phyloP scores from a whole-genome alignment of 768 basidiomycete species.

The Piloderma croceum region DNA sequence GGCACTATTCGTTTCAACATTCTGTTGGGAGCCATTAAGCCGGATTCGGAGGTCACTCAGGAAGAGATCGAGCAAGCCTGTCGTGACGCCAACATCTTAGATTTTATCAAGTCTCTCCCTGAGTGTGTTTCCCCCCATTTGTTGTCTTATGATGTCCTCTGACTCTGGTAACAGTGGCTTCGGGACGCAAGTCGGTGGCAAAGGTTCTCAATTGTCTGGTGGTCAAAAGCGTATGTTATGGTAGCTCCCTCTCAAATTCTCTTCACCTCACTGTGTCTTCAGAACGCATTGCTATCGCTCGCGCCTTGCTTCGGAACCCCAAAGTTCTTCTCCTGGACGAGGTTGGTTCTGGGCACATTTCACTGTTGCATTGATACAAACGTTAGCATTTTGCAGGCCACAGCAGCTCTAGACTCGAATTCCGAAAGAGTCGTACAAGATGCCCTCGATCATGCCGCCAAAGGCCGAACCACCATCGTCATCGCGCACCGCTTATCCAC shows the following conservation, averaged over 20 bases:
- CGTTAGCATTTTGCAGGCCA: conserved; percentile 23
- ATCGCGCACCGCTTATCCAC: conserved; percentile 69
- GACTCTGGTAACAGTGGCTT: conserved; percentile 33
- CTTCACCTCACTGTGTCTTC: not conserved
- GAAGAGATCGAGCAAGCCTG: conserved; percentile 50
- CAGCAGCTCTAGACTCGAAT: conserved; percentile 47
- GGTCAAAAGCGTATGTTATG: conserved; percentile 36
- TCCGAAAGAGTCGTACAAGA: conserved; percentile 57
- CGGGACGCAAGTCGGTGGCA: conserved; percentile 48
- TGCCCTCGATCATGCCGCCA: conserved; percentile 54
- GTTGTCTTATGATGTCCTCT: not conserved
- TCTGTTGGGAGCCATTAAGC: conserved; percentile 43
- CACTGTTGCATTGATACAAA: not conserved
- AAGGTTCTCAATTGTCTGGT: conserved; percentile 44
- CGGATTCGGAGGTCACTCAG: conserved; percentile 41
- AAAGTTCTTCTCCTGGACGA: conserved; percentile 26
- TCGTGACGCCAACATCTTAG: conserved; percentile 48
- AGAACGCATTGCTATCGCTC: conserved; percentile 39
- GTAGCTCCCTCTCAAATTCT: not conserved
- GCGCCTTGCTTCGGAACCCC: conserved; percentile 24
- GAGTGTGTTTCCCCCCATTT: conserved; percentile 18
- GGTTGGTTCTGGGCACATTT: conserved; percentile 1
- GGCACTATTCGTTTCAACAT: conserved; percentile 50
- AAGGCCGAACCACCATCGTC: conserved; percentile 50
- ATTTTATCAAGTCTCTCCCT: conserved; percentile 49